These are phyloP conservation scores for Meredithiella fracta DNA, from an alignment of 2,329 filamentous ascomycete genomes.

Conservation along the genomic window DNA sequence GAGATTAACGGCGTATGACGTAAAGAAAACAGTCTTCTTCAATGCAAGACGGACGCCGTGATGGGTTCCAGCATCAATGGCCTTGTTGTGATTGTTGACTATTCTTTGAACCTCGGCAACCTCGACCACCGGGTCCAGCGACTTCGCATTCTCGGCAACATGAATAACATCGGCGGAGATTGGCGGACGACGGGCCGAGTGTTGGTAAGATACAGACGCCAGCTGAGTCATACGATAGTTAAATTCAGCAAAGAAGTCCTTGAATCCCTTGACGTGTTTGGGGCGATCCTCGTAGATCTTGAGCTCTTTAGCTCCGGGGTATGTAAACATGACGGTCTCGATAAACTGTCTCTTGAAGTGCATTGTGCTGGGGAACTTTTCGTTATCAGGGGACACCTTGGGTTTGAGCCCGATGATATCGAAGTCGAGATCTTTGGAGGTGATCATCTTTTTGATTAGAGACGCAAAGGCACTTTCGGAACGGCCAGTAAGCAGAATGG, in stretches of 20 bases:
- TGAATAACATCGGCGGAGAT: conserved; percentile 71
- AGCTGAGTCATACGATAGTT: conserved; percentile 33
- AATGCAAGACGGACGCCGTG: conserved; percentile 41
- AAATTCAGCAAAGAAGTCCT: conserved; percentile 65
- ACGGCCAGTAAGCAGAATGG: conserved; percentile 74
- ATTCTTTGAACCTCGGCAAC: conserved; percentile 74
- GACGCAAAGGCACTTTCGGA: conserved; percentile 61
- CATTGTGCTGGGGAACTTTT: conserved; percentile 71
- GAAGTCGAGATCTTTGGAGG: conserved; percentile 65
- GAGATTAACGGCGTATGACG: conserved; percentile 68
- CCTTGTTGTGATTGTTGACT: conserved; percentile 70
- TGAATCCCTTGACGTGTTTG: conserved; percentile 62
- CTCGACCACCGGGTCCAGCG: conserved; percentile 62
- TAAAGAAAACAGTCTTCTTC: conserved; percentile 79
- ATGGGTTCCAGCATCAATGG: conserved; percentile 25
- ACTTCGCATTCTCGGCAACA: conserved; percentile 59
- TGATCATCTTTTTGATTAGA: conserved; percentile 65
- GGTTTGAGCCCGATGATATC: conserved; percentile 84
- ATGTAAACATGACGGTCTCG: conserved; percentile 67
- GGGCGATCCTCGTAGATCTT: conserved; percentile 53
- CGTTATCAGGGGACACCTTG: conserved; percentile 58
- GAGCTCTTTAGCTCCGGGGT: conserved; percentile 66
- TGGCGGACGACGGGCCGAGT: conserved; percentile 23
- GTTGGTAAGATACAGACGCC: conserved; percentile 35
- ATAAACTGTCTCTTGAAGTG: conserved; percentile 82